A percentile compares a stretch with the other conserved stretches of the same genome.
These are phyloP conservation scores for Pneumocystis canis DNA, from an alignment of 1,139 yeast species.

Conservation along the genomic window DNA sequence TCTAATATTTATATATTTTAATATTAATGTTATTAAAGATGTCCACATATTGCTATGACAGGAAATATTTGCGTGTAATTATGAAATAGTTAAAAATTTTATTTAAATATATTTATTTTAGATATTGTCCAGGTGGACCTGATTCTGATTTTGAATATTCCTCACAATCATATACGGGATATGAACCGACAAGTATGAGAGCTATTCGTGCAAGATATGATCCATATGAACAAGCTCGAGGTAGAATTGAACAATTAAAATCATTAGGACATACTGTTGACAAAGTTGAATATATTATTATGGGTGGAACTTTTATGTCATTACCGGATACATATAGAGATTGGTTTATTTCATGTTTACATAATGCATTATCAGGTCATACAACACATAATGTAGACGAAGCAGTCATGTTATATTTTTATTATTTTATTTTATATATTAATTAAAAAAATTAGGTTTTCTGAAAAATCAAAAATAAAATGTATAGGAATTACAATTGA, in stretches of 20 bases:
- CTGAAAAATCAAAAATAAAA: conserved; percentile 89
- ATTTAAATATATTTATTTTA: not conserved
- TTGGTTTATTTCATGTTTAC: conserved; percentile 71
- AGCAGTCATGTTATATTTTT: conserved; percentile 39
- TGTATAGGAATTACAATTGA: conserved; percentile 98
- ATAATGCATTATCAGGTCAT: conserved; percentile 88
- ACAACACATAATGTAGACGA: conserved; percentile 81
- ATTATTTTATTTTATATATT: not conserved
- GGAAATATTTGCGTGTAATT: conserved; percentile 78
- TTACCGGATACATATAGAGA: conserved; percentile 81
- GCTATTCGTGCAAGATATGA: conserved; percentile 96
- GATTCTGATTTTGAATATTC: conserved; percentile 96
- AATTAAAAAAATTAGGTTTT: conserved; percentile 28
- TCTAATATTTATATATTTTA: conserved; percentile 87
- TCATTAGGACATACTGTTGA: conserved; percentile 94
- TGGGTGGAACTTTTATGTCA: conserved; percentile 99
- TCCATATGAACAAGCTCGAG: conserved; percentile 97
- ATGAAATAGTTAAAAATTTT: not conserved
- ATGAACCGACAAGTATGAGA: conserved; percentile 97
- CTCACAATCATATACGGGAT: conserved; percentile 95
- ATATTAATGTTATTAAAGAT: conserved; percentile 97
- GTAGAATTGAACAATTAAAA: conserved; percentile 87
- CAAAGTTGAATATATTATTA: conserved; percentile 89
- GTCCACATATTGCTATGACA: conserved; percentile 97
- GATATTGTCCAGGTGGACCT: conserved; percentile 97